These are phyloP conservation scores for Collybia mongolica DNA, from an alignment of 768 basidiomycete genomes.

Conservation along the genomic window DNA sequence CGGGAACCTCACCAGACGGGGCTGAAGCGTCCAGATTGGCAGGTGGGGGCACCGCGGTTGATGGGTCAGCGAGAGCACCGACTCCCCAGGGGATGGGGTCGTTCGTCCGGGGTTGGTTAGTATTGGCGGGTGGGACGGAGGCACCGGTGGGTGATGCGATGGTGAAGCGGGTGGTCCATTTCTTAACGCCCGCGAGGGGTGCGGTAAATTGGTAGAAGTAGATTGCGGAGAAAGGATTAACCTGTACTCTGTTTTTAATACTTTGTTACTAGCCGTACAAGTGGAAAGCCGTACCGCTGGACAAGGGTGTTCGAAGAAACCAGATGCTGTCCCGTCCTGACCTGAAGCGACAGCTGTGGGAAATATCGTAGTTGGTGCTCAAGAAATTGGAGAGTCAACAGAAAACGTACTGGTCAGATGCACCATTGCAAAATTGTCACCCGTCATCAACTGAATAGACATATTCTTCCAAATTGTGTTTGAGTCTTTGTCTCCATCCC, in stretches of 20 bases:
- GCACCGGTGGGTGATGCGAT: slow-evolving; percentile 54
- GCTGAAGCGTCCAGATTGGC: neutral
- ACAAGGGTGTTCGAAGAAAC: slow-evolving; percentile 58
- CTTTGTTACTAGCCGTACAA: neutral
- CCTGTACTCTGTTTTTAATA: slow-evolving; percentile 33
- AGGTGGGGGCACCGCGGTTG: slow-evolving; percentile 37
- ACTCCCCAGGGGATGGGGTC: slow-evolving; percentile 65
- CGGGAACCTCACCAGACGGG: neutral
- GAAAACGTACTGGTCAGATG: slow-evolving; percentile 57
- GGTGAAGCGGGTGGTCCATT: slow-evolving; percentile 79
- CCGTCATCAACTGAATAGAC: slow-evolving; percentile 81
- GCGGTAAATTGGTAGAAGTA: slow-evolving; percentile 82
- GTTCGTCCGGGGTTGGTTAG: slow-evolving; percentile 50
- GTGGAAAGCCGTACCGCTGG: slow-evolving; percentile 48
- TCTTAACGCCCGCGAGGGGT: slow-evolving; percentile 32
- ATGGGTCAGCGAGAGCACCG: slow-evolving; percentile 53
- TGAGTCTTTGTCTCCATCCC: slow-evolving; percentile 52
- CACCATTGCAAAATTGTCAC: slow-evolving; percentile 68
- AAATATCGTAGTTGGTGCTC: slow-evolving; percentile 1
- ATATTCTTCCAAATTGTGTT: slow-evolving; percentile 67
- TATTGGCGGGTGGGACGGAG: slow-evolving; percentile 47
- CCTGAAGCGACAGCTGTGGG: slow-evolving; percentile 57
- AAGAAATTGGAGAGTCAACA: neutral
- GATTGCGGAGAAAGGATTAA: slow-evolving; percentile 60
- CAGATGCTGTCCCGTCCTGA: slow-evolving; percentile 59